These are phyloP conservation scores for Triticum aestivum DNA, from an alignment of 176 grass and related monocot genomes.

Conservation along the genomic window DNA sequence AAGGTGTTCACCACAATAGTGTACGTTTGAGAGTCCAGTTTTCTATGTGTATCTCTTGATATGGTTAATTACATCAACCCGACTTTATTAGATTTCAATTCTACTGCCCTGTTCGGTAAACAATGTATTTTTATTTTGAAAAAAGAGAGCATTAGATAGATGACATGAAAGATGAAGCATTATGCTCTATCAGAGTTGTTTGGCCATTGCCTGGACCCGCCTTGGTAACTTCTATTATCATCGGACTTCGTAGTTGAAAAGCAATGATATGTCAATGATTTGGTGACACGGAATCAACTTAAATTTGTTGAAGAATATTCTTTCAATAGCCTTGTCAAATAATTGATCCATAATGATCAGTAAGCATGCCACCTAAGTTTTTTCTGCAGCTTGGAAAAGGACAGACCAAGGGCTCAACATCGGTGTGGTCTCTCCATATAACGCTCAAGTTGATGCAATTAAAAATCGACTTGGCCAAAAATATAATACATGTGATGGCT, in stretches of 20 bases:
- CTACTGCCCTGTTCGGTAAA: not conserved
- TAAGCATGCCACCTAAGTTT: not conserved
- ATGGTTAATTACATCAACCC: not conserved
- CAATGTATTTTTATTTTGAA: not conserved
- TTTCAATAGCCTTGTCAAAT: not conserved
- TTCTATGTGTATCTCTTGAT: not conserved
- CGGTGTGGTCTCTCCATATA: slow-evolving; percentile 73
- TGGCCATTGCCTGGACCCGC: not conserved
- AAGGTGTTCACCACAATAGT: not conserved
- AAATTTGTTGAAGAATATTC: not conserved
- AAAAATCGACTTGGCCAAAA: slow-evolving; percentile 45
- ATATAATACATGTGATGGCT: slow-evolving; percentile 37
- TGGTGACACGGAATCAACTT: not conserved
- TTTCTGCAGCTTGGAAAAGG: slow-evolving; percentile 42
- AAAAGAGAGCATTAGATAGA: not conserved
- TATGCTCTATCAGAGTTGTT: not conserved
- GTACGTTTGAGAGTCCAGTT: not conserved
- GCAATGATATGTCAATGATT: not conserved
- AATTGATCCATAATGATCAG: not conserved
- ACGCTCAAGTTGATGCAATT: slow-evolving; percentile 59
- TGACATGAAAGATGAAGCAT: not conserved
- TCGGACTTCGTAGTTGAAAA: not conserved
- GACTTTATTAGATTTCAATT: not conserved
- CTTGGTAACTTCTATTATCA: not conserved
- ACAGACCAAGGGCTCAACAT: slow-evolving; percentile 38